Conservation (phyloP, 148 eudicot genomes). For the Fagopyrum homotropicum region DNA sequence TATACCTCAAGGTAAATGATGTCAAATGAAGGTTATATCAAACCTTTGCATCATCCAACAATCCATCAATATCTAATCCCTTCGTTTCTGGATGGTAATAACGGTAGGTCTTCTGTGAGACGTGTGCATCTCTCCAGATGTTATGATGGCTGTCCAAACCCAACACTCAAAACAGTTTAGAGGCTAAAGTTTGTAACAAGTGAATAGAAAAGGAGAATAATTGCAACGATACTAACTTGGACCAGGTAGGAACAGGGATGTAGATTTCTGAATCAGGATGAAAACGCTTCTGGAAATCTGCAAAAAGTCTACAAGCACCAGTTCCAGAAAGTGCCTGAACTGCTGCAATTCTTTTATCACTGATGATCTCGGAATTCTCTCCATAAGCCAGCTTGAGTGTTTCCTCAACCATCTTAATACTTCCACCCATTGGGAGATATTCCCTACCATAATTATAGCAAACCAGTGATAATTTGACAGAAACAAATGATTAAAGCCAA, state of each 20-base stretch:
- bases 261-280: slow-evolving; percentile 84
- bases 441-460: slow-evolving; percentile 46
- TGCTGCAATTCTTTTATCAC: slow-evolving; percentile 88
- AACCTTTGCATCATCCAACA: slow-evolving; percentile 93
- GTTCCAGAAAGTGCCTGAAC: slow-evolving; percentile 97
- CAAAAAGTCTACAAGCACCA: slow-evolving; percentile 97
- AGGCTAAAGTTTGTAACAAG: neutral
- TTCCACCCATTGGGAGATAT: slow-evolving; percentile 99
- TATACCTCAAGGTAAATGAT: neutral
- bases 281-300: slow-evolving; percentile 93
- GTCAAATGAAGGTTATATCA: neutral
- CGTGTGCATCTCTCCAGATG: slow-evolving; percentile 92
- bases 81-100: slow-evolving; percentile 83
- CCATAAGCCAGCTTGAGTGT: slow-evolving; percentile 93
- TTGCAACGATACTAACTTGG: slow-evolving; percentile 58
- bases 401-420: slow-evolving; percentile 80
- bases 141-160: slow-evolving; percentile 75
- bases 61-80: slow-evolving; percentile 73
- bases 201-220: neutral
- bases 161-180: neutral
- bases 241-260: slow-evolving; percentile 95
- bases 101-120: slow-evolving; percentile 60
- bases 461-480: neutral
- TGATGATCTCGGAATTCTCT: slow-evolving; percentile 74
- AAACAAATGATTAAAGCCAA: slow-evolving; percentile 1